Evolutionary conservation across 2,329 filamentous ascomycete species (phyloP).

Genomic region (Berkeleyomyces basicola): DNA sequence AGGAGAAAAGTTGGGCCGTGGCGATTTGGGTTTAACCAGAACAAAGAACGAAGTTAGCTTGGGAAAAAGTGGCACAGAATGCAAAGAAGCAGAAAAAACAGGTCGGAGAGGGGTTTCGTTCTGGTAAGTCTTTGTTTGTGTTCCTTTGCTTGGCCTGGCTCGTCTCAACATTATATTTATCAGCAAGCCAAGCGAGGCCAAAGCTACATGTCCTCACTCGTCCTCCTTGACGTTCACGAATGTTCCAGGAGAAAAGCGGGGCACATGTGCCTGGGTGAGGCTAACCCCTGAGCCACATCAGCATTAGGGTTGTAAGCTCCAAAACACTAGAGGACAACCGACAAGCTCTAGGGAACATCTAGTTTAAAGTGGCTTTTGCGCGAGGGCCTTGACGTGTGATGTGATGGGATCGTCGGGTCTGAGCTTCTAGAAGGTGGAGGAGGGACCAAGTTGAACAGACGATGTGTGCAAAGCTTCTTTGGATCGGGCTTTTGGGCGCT

Average conservation of each 20-base stretch:
- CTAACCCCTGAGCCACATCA: not conserved
- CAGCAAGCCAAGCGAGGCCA: not conserved
- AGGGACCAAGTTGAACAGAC: not conserved
- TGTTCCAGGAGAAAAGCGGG: not conserved
- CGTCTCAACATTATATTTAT: not conserved
- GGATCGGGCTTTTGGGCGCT: not conserved
- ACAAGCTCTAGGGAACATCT: not conserved
- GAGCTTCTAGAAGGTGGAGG: not conserved
- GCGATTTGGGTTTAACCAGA: too few species aligned
- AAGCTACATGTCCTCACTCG: not conserved
- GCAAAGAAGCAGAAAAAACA: not conserved
- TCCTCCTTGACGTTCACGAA: not conserved
- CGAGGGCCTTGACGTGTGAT: constrained; percentile 8
- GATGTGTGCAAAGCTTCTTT: not conserved
- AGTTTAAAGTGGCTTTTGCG: not conserved
- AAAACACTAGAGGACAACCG: not conserved
- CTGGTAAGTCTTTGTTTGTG: not conserved
- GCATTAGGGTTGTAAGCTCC: not conserved
- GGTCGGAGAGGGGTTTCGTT: not conserved
- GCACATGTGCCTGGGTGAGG: not conserved
- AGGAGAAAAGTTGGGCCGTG: too few species aligned
- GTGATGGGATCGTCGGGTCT: not conserved
- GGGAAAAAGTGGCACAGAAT: not conserved
- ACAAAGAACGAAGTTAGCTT: too few species aligned
- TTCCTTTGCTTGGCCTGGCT: not conserved